Conservation (phyloP, 2,329 filamentous ascomycete genomes). For the Monilinia aucupariae region DNA sequence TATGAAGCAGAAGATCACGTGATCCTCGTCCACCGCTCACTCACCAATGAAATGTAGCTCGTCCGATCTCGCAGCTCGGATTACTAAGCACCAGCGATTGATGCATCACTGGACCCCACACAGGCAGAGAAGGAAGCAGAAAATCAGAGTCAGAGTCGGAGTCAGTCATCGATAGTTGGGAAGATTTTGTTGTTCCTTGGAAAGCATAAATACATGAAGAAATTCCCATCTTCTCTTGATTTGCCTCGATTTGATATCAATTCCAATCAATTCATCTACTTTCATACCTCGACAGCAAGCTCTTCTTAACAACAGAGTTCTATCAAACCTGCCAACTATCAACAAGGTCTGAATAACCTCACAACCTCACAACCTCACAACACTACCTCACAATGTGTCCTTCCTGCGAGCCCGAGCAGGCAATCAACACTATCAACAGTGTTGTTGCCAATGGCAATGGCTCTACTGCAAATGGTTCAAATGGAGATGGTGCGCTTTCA, state of each 20-base stretch:
- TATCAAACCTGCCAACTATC: neutral
- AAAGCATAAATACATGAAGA: conserved; percentile 8
- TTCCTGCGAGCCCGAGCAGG: conserved; percentile 37
- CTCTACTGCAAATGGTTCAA: conserved; percentile 18
- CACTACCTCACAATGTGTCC: conserved; percentile 42
- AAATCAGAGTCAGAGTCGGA: conserved; percentile 9
- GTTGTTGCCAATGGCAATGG: conserved; percentile 32
- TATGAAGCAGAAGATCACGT: neutral
- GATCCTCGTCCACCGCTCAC: too few relatives aligned
- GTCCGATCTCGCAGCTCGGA: conserved; percentile 1
- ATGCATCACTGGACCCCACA: neutral
- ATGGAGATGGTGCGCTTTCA: neutral
- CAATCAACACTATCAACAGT: conserved; percentile 16
- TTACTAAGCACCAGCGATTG: too few relatives aligned
- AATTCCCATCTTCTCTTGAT: neutral
- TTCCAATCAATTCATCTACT: too few relatives aligned
- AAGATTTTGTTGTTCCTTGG: neutral
- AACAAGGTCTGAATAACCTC: neutral
- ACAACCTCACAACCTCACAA: too few relatives aligned
- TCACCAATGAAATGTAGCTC: conserved; percentile 3
- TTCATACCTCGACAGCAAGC: too few relatives aligned
- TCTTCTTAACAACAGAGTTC: neutral
- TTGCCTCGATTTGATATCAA: neutral
- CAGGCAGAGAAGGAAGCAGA: neutral
- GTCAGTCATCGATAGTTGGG: too few relatives aligned